A percentile compares a stretch with the other conserved stretches of the same genome.
Conservation (phyloP, 495 filamentous ascomycete genomes). For the Friedmanniomyces simplex region DNA sequence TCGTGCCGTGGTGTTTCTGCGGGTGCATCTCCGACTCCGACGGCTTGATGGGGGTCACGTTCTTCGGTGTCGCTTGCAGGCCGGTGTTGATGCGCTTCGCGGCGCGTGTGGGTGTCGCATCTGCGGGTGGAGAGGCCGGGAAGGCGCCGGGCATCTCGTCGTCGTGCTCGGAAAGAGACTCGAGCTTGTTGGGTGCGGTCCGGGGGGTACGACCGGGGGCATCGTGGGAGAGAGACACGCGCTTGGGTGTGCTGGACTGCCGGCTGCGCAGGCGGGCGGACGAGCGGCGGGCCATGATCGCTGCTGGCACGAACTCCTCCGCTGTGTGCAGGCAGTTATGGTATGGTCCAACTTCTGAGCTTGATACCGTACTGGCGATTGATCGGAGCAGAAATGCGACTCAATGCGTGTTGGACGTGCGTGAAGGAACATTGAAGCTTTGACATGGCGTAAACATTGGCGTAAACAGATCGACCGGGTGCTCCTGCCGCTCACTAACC, state of each 20-base stretch:
- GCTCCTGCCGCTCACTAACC: no score
- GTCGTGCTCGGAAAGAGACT: conserved; percentile 12
- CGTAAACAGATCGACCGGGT: neutral
- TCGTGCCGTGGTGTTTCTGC: conserved; percentile 27
- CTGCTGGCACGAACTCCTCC: neutral
- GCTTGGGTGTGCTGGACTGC: conserved; percentile 19
- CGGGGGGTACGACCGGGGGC: conserved; percentile 6
- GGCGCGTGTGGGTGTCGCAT: conserved; percentile 4
- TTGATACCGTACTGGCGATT: no score
- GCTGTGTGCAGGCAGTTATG: neutral
- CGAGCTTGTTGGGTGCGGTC: conserved; percentile 13
- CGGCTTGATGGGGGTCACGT: conserved; percentile 27
- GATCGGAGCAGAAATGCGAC: no score
- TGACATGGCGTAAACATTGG: neutral
- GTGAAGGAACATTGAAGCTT: no score
- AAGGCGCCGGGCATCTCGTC: conserved; percentile 22
- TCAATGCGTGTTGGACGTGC: no score
- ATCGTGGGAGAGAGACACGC: conserved; percentile 21
- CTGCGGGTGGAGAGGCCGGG: conserved; percentile 11
- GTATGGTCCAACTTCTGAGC: neutral
- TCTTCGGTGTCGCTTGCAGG: conserved; percentile 23
- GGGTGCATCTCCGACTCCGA: conserved; percentile 32
- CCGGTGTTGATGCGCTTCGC: conserved; percentile 4
- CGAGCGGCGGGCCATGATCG: conserved; percentile 13
- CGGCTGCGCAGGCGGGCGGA: conserved; percentile 16